Base-by-base conservation (phyloP, 768 basidiomycete genomes). In the Boletus sp. region DNA sequence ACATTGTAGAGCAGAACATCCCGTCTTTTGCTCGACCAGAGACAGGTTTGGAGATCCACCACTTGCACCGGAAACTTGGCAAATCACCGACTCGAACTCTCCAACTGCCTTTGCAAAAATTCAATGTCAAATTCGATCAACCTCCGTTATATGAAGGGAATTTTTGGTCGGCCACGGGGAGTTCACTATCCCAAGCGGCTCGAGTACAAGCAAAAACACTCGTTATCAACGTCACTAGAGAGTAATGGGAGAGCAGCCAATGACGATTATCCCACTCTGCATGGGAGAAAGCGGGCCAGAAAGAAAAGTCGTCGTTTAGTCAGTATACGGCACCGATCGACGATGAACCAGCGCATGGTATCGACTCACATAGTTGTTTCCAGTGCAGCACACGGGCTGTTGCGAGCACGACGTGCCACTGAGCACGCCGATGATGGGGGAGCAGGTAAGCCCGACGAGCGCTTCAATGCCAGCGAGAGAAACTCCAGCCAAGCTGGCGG, bases 371-470 rank as follows among this genome's bases (percentile, higher is more conserved):
- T n/a, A 45, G 17, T 5, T 8, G 12, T 54, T 47, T 7, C 17
- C 30, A 17, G 29, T 54, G 53, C 53, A 54, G 39, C 47, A 54
- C 12, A 54, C 39, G 30, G 53, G 53, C 47, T 54, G 29, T 15
- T 40, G 28, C 2, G 29, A 24, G 47, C 53, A 54, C 15, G 32
- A 17, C 6, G 8, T 14, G 9, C 37, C 39, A 18, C 28, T 35
- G 29, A 35, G 35, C 1, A 32, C 50, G 14, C 40, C 40, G 30
- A 51, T 18, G 29, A 42, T 35, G 3, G 51, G 20, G 41, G n/a
- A 18, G 33, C 52, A 53, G 7, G 18, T 10, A 4, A 40, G 42
- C 11, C 52, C 52, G 33, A 53, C 44, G 17, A 44, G 52, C 18
- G 35, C 52, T 1, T 5, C 14, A 35, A 53, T 12, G 24, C n/a